A percentile compares a stretch with the other conserved stretches of the same genome.
These are phyloP conservation scores for Colletotrichum tabaci DNA, from an alignment of 2,329 filamentous ascomycete genomes.

Conservation along the genomic window DNA sequence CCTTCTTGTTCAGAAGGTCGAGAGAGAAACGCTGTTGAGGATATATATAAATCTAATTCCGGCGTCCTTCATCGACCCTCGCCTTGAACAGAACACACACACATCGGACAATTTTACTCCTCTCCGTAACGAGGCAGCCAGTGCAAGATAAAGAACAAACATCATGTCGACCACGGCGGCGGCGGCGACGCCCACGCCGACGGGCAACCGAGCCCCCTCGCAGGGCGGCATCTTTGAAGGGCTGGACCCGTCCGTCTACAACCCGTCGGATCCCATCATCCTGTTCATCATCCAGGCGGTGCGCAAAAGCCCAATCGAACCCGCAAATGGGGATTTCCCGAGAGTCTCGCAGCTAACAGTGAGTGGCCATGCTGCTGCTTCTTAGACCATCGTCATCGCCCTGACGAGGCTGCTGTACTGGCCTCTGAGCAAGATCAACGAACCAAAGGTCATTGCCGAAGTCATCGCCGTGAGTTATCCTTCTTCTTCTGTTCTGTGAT, in stretches of 20 bases:
- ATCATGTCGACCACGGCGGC: constrained; percentile 19
- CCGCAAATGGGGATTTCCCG: too few relatives aligned
- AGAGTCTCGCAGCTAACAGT: background rate
- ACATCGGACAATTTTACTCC: too few relatives aligned
- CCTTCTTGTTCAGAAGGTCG: too few relatives aligned
- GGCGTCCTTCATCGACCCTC: too few relatives aligned
- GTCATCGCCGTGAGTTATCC: constrained; percentile 70
- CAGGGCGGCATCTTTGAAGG: constrained; percentile 78
- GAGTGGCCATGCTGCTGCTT: too few relatives aligned
- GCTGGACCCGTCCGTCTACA: constrained; percentile 78
- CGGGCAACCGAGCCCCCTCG: constrained; percentile 45
- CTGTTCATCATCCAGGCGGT: constrained; percentile 80
- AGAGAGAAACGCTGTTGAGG: too few relatives aligned
- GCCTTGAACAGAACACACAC: too few relatives aligned
- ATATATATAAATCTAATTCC: too few relatives aligned
- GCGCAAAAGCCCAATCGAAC: background rate
- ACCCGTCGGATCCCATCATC: constrained; percentile 79
- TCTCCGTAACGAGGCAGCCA: background rate
- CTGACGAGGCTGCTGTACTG: constrained; percentile 70
- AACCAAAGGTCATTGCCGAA: constrained; percentile 87
- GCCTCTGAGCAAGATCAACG: constrained; percentile 81
- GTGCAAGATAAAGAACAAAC: background rate
- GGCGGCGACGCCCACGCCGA: constrained; percentile 8
- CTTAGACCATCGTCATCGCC: too few relatives aligned
- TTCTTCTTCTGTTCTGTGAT: too few relatives aligned